phyloP scores from a whole-genome alignment of 306 rosid genomes.

The Alnus glutinosa region DNA sequence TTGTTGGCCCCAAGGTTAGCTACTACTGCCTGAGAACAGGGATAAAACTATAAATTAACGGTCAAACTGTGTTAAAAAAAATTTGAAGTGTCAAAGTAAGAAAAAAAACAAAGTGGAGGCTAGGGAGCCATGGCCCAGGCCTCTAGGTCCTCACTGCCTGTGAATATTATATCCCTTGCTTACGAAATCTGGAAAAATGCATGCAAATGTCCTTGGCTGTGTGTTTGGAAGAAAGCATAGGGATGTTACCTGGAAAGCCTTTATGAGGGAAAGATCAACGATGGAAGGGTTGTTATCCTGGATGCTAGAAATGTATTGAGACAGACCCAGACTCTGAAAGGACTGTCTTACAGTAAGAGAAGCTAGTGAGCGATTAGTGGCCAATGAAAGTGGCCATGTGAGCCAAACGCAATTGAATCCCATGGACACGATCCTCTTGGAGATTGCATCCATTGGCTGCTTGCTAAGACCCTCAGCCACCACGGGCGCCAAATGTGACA shows the following conservation, averaged over 20 bases:
- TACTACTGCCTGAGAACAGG: not conserved
- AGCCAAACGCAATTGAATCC: conserved; percentile 96
- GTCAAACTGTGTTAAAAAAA: no score
- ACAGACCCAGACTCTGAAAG: conserved; percentile 54
- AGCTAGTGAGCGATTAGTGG: conserved; percentile 61
- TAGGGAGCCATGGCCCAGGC: no score
- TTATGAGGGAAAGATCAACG: conserved; percentile 62
- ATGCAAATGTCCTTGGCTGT: not conserved
- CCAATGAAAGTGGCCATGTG: conserved; percentile 73
- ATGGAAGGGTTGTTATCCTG: conserved; percentile 74
- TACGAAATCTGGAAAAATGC: not conserved
- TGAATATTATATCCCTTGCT: not conserved
- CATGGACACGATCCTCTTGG: conserved; percentile 45
- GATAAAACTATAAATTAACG: no score
- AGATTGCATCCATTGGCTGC: conserved; percentile 61
- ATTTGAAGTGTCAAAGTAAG: no score
- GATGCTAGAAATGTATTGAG: conserved; percentile 49
- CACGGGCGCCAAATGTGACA: conserved; percentile 63
- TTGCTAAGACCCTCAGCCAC: conserved; percentile 90
- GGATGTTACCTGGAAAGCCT: conserved; percentile 66
- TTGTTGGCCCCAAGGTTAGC: not conserved
- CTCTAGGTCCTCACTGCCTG: no score
- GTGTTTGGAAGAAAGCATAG: not conserved
- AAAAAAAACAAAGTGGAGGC: no score
- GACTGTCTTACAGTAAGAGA: conserved; percentile 71